Evolutionary conservation across 1,139 yeast species (phyloP).

Genomic region (Blastobotrys illinoisensis): DNA sequence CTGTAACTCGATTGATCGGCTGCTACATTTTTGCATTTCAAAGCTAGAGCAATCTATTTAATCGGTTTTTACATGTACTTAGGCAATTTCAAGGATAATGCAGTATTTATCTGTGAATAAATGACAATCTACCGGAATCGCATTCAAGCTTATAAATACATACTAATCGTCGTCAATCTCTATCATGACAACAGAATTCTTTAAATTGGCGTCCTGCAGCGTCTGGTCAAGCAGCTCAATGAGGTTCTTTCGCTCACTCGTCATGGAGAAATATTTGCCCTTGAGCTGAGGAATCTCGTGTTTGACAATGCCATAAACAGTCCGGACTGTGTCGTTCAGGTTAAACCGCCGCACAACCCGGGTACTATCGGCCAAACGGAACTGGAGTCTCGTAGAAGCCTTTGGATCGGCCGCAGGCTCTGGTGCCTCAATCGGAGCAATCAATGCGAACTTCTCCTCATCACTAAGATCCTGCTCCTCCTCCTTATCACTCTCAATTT

Average conservation of each 20-base stretch:
- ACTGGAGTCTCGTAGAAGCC: conserved; percentile 71
- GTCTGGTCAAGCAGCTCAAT: conserved; percentile 53
- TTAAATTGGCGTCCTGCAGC: conserved; percentile 70
- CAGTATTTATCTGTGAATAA: too few species aligned
- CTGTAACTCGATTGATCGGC: too few species aligned
- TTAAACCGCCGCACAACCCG: conserved; percentile 72
- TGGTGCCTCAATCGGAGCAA: conserved; percentile 45
- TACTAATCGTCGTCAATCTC: conserved; percentile 40
- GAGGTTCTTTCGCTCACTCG: conserved; percentile 62
- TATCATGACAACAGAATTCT: conserved; percentile 73
- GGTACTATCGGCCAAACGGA: conserved; percentile 76
- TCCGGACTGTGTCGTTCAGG: conserved; percentile 51
- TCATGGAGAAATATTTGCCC: conserved; percentile 52
- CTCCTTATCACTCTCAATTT: conserved; percentile 9
- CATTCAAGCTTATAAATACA: neutral
- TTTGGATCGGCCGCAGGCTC: conserved; percentile 59
- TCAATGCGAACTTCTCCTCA: conserved; percentile 39
- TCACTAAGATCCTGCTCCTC: conserved; percentile 19
- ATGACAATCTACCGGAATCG: too few species aligned
- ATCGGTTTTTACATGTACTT: too few species aligned
- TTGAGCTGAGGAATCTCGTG: conserved; percentile 47
- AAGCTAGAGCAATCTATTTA: too few species aligned
- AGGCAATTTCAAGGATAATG: too few species aligned
- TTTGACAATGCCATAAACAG: conserved; percentile 56
- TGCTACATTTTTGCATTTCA: too few species aligned